Evolutionary conservation across 2,329 filamentous ascomycete species (phyloP), one percentile per base, ranked within the genome.

Genomic region (Aspergillus candidus): DNA sequence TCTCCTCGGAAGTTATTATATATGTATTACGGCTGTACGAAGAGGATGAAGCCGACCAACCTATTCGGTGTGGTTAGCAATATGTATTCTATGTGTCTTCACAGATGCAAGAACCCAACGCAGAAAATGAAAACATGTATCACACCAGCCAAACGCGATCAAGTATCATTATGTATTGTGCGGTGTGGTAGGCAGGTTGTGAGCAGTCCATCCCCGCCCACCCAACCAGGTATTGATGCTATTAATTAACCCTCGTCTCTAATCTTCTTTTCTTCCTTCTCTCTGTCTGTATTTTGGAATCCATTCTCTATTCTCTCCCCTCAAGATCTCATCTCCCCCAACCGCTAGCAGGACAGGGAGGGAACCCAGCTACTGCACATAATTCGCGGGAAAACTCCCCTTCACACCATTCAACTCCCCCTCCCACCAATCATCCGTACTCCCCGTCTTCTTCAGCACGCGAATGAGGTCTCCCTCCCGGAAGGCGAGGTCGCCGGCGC

Each of bases 361-460:
- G 18, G 5, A 22, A 22, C 15, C n/a, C 31, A 11, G 32, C 55
- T 40, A 63, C 55, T 76, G 76, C 59, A 84, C 87, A 67, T 94
- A 94, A 65, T 94, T 94, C 6, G 88, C 88, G 1, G 88, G 88
- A 61, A 94, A 94, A 53, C 73, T 82, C 3, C 88, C 88, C 59
- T 74, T 77, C 18, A 72, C 63, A 0, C 87, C 87, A 33, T 73
- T 72, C 11, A 90, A 51, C 64, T 93, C 86, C 11, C 88, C 88
- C 49, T 87, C 79, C 88, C 88, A 94, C 87, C 88, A 94, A 61
- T 93, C 88, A 66, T 93, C 84, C 15, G 80, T 83, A 49, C 83
- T 88, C 6, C 80, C 77, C 2, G 88, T 93, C 70, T 84, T 88
- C 70, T 86, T 86, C 29, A 89, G 60, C 3, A 94, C 82, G 36